Evolutionary conservation across 2,329 filamentous ascomycete genomes (phyloP), one percentile per base, ranked within the genome.

Genomic region (Colletotrichum truncatum): DNA sequence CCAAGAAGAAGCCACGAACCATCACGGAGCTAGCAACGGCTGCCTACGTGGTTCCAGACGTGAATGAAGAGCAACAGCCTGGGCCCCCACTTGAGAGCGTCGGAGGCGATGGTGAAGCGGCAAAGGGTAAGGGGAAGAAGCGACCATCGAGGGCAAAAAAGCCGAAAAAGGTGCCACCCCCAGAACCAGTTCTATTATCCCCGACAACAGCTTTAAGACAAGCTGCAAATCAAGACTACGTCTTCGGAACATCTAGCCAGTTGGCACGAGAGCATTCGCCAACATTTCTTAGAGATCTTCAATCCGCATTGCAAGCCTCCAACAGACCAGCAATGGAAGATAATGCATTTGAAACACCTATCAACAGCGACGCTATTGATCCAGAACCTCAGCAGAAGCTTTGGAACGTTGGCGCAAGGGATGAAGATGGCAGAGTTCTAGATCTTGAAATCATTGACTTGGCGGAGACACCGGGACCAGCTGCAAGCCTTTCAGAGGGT

Each of bases 241-340:
- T 97, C 0, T 97, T 97, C 77, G 93, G 93, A 1, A 96, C 93
- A 0, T 94, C 91, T 1, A 97, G 93, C 74, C 93, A 97, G 74
- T 79, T 97, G 23, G 91, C 90, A 12, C 81, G 85, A 58, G 91
- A 93, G 61, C 88, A 93, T 34, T 92, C 91, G 0, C 91, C 91
- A 0, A 86, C 85, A 0, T 84, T 89, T 23, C 75, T 92, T 14
- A 83, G 85, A 28, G 85, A 91, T 46, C 76, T 92, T 18, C 88
- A 92, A 56, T 73, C 81, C 56, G 89, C 89, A 1, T 84, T 92
- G 68, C 83, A 82, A 67, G 81, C 81, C 36, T 92, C 90, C 0
- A 90, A 88, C 62, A 62, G 57, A 1, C 12, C 41, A 14, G 8
- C n/a, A 9, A 71, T 79, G 48, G 74, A 78, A 4, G 69, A 79